Percentiles rank a stretch among this genome's conserved stretches.
phyloP scores from a whole-genome alignment of 1,284 basidiomycete species.

The Sanghuangporus baumii region DNA sequence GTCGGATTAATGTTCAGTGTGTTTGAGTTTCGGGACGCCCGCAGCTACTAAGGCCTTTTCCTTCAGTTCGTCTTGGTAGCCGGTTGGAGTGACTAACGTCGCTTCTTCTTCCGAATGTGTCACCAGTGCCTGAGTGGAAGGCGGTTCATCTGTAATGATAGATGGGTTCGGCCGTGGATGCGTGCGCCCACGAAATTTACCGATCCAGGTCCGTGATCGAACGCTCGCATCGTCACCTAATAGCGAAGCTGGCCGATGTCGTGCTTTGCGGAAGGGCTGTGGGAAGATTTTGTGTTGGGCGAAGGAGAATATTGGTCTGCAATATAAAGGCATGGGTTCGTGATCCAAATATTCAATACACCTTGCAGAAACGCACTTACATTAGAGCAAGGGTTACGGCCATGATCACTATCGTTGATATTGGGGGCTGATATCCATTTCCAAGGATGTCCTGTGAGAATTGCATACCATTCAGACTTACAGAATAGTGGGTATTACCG shows the following conservation, averaged over 20 bases:
- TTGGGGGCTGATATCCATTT: slow-evolving; percentile 41
- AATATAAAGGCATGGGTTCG: neutral
- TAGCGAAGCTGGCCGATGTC: neutral
- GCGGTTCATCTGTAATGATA: neutral
- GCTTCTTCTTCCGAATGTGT: neutral
- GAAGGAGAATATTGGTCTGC: slow-evolving; percentile 34
- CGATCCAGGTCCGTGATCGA: slow-evolving; percentile 7
- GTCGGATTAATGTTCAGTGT: neutral
- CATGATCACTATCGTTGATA: slow-evolving; percentile 40
- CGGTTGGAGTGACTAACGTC: neutral
- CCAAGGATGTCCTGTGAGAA: slow-evolving; percentile 38
- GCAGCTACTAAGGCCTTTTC: neutral
- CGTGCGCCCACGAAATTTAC: neutral
- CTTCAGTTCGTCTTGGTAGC: neutral
- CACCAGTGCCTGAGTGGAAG: neutral
- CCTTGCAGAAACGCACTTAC: slow-evolving; percentile 26
- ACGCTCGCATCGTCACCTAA: slow-evolving; percentile 10
- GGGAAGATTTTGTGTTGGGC: slow-evolving; percentile 37
- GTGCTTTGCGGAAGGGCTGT: slow-evolving; percentile 27
- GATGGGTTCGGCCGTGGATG: neutral
- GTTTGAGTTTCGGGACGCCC: neutral
- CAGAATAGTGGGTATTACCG: neutral
- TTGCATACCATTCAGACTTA: neutral
- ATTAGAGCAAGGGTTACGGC: slow-evolving; percentile 40
- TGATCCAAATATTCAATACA: neutral